These are phyloP conservation scores for Naegleria gruberi DNA, from an alignment of 208 protist genomes.

Conservation along the genomic window DNA sequence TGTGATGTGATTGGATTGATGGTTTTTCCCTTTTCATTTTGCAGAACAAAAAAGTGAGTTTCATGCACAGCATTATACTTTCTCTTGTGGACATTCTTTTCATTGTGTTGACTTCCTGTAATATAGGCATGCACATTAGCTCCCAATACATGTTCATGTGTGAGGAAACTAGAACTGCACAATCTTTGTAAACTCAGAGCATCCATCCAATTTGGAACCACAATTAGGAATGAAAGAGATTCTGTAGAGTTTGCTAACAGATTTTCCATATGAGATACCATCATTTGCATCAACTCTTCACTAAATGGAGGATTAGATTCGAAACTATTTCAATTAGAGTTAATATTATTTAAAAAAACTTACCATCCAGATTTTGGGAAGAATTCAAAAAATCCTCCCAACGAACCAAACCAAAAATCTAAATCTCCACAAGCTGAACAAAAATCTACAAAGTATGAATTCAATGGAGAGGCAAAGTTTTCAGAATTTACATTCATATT, in stretches of 20 bases:
- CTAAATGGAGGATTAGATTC: constrained; percentile 42
- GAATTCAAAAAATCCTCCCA: constrained; percentile 38
- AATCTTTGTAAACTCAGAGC: constrained; percentile 11
- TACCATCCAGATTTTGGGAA: constrained; percentile 26
- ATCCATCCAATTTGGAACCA: constrained; percentile 41
- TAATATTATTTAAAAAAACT: not conserved
- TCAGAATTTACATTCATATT: not conserved
- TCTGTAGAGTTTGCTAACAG: not conserved
- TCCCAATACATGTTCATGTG: constrained; percentile 14
- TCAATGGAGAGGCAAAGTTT: not conserved
- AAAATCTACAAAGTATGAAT: not conserved
- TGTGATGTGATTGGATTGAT: constrained; percentile 19
- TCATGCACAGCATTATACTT: constrained; percentile 16
- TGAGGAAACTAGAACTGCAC: not conserved
- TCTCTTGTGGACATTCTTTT: not conserved
- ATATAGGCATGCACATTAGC: constrained; percentile 23
- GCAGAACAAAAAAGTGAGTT: constrained; percentile 36
- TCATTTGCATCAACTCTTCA: constrained; percentile 31
- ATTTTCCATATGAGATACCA: constrained; percentile 32
- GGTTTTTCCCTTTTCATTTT: constrained; percentile 29
- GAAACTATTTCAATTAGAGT: constrained; percentile 9
- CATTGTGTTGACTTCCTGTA: not conserved
- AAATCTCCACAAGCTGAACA: constrained; percentile 9
- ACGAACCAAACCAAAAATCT: constrained; percentile 15
- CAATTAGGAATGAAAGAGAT: constrained; percentile 38